A percentile compares a stretch with the other conserved stretches of the same genome.
Evolutionary conservation across 805 yeast species (phyloP).

Genomic region (Candida sphagnicola): DNA sequence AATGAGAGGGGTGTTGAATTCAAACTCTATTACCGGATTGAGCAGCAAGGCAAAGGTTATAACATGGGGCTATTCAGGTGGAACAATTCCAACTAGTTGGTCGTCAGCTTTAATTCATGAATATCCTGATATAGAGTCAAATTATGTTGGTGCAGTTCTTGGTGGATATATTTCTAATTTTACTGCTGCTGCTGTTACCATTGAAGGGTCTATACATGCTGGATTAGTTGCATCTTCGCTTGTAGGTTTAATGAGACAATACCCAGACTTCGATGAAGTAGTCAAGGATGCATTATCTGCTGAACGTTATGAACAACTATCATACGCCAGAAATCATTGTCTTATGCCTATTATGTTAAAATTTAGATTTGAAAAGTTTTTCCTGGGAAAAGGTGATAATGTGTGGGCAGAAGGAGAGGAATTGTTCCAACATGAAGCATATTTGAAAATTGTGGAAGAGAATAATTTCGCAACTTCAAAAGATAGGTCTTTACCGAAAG

Average conservation of each 20-base stretch:
- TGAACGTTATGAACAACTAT: slow-evolving; percentile 2
- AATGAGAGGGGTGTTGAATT: slow-evolving; percentile 13
- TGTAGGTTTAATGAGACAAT: slow-evolving; percentile 18
- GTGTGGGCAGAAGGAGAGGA: slow-evolving; percentile 8
- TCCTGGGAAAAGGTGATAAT: slow-evolving; percentile 6
- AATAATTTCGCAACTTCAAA: slow-evolving; percentile 10
- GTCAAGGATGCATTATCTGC: slow-evolving; percentile 4
- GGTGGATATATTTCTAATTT: slow-evolving; percentile 24
- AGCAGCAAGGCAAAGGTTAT: slow-evolving; percentile 11
- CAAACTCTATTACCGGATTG: slow-evolving; percentile 12
- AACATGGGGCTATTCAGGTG: slow-evolving; percentile 28
- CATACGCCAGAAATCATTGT: not conserved
- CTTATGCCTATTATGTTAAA: slow-evolving; percentile 5
- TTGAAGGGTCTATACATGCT: slow-evolving; percentile 17
- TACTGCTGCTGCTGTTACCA: slow-evolving; percentile 12
- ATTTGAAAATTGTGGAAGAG: slow-evolving; percentile 8
- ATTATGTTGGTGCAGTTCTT: slow-evolving; percentile 21
- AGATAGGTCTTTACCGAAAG: slow-evolving; percentile 12
- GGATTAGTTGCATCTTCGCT: slow-evolving; percentile 20
- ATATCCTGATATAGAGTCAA: slow-evolving; percentile 22
- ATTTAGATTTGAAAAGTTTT: slow-evolving; percentile 8
- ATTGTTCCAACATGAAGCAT: slow-evolving; percentile 6
- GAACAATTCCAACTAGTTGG: slow-evolving; percentile 25
- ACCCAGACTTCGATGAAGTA: slow-evolving; percentile 16
- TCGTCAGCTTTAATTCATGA: slow-evolving; percentile 21